These are phyloP conservation scores for Phytopythium kandeliae DNA, from an alignment of 352 stramenopile genomes.

Conservation along the genomic window DNA sequence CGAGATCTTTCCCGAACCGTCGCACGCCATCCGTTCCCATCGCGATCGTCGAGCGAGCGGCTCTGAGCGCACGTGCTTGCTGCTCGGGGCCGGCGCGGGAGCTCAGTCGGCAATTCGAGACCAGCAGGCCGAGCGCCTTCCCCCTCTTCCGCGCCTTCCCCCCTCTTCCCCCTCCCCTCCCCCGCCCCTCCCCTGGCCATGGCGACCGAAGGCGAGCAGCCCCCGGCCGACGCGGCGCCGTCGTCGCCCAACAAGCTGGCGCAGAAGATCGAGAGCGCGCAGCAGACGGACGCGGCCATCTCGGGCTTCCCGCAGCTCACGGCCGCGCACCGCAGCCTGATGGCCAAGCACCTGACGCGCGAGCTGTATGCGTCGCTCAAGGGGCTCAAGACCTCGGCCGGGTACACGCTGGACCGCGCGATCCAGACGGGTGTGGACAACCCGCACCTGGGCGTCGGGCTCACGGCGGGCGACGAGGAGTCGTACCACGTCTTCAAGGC, in stretches of 20 bases:
- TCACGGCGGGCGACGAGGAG: conserved; percentile 64
- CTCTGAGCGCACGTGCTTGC: too few species aligned
- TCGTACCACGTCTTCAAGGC: conserved; percentile 70
- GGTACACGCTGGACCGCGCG: conserved; percentile 70
- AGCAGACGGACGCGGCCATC: conserved; percentile 60
- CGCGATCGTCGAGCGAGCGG: neutral
- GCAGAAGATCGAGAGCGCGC: conserved; percentile 77
- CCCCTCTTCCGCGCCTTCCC: neutral
- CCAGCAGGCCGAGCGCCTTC: neutral
- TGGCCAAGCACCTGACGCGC: conserved; percentile 60
- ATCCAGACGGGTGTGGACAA: conserved; percentile 78
- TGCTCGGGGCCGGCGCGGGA: too few species aligned
- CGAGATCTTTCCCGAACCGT: neutral
- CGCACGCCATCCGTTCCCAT: neutral
- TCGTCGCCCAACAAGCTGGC: conserved; percentile 71
- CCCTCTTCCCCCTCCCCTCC: neutral
- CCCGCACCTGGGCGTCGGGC: conserved; percentile 59
- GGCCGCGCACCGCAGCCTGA: conserved; percentile 65
- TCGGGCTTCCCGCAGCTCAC: conserved; percentile 70
- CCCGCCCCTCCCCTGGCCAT: conserved; percentile 8
- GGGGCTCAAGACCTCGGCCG: conserved; percentile 52
- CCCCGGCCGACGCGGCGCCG: conserved; percentile 5
- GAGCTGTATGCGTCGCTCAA: conserved; percentile 68
- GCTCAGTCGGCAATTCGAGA: neutral
- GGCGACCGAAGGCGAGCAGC: conserved; percentile 22